A percentile compares a stretch with the other conserved stretches of the same genome.
Conservation (phyloP, 2,329 filamentous ascomycete species). For the Colletotrichum gloeosporioides region DNA sequence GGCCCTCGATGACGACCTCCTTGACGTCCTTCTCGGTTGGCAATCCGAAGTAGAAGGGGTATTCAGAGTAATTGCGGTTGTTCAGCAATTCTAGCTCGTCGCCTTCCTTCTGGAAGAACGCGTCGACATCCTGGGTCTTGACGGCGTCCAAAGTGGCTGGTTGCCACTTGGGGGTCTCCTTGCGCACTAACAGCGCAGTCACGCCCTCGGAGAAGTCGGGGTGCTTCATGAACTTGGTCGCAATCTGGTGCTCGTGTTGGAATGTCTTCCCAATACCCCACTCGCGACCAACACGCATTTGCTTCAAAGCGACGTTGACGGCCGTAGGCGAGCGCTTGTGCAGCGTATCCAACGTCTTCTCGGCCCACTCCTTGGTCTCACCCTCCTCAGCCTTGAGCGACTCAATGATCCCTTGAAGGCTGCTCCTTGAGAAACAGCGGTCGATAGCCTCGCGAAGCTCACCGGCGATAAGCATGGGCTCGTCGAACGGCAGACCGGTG, state of each 20-base stretch:
- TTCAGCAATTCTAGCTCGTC: slow-evolving; percentile 66
- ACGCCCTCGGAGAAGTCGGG: slow-evolving; percentile 94
- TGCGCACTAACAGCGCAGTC: slow-evolving; percentile 77
- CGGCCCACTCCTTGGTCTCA: slow-evolving; percentile 74
- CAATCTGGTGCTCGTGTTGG: slow-evolving; percentile 83
- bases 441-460: slow-evolving; percentile 82
- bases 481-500: slow-evolving; percentile 80
- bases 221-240: slow-evolving; percentile 86
- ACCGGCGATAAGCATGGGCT: slow-evolving; percentile 72
- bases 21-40: slow-evolving; percentile 72
- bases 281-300: slow-evolving; percentile 75
- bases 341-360: slow-evolving; percentile 77
- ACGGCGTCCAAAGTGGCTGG: slow-evolving; percentile 77
- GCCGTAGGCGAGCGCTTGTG: slow-evolving; percentile 82
- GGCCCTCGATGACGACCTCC: slow-evolving; percentile 44
- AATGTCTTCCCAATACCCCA: slow-evolving; percentile 91
- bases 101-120: slow-evolving; percentile 68
- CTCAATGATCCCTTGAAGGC: slow-evolving; percentile 71
- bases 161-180: slow-evolving; percentile 75
- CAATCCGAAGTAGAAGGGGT: slow-evolving; percentile 75
- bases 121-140: slow-evolving; percentile 53
- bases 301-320: slow-evolving; percentile 81
- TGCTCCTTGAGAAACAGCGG: slow-evolving; percentile 75
- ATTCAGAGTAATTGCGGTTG: slow-evolving; percentile 68
- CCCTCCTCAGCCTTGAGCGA: slow-evolving; percentile 64